These are phyloP conservation scores for Colletotrichum limetticola DNA, from an alignment of 2,329 filamentous ascomycete species.

Conservation along the genomic window DNA sequence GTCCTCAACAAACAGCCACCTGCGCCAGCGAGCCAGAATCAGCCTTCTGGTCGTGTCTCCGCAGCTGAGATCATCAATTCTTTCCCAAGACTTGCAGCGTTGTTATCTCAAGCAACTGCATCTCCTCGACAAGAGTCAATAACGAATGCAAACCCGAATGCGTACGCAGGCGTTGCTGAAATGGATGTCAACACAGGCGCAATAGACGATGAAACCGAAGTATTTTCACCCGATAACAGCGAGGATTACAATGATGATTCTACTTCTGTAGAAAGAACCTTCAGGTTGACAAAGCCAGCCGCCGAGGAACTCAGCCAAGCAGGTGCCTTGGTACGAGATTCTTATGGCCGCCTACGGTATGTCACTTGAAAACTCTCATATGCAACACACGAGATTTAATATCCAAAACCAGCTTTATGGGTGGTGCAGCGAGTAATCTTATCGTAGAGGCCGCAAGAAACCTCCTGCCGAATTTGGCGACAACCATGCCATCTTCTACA, in stretches of 20 bases:
- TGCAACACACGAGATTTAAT: too few species aligned
- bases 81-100: background rate
- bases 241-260: background rate
- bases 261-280: background rate
- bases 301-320: background rate
- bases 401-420: slow-evolving; percentile 36
- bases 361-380: too few species aligned
- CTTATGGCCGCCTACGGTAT: slow-evolving; percentile 40
- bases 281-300: background rate
- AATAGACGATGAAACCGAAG: background rate
- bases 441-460: slow-evolving; percentile 42
- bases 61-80: background rate
- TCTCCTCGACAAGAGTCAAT: background rate
- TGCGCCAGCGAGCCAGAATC: background rate
- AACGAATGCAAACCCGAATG: background rate
- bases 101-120: background rate
- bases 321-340: slow-evolving; percentile 41
- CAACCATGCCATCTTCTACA: background rate
- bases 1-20: background rate
- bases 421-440: slow-evolving; percentile 41
- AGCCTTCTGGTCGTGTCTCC: background rate
- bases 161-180: background rate
- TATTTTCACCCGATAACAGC: background rate
- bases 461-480: slow-evolving; percentile 30
- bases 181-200: background rate